Evolutionary conservation across 108 stramenopile species (phyloP).

Genomic region (Pelagomonas calceolata): DNA sequence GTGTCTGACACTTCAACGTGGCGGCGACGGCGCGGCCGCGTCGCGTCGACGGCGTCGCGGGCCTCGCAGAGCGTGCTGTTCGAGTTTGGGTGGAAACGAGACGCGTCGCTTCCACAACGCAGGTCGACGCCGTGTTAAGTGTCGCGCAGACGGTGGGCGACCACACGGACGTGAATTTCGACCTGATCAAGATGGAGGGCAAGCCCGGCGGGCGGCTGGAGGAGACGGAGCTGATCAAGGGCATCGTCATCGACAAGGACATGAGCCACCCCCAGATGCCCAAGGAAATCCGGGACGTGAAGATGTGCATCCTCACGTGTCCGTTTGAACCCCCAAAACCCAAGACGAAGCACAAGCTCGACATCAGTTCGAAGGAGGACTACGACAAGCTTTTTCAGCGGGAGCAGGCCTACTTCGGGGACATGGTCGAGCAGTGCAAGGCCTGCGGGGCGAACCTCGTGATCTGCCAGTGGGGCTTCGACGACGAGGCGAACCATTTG

Average conservation of each 20-base stretch:
- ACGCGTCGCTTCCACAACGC: no score
- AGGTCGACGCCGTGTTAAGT: constrained; percentile 81
- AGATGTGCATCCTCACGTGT: constrained; percentile 91
- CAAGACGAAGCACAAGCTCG: constrained; percentile 99
- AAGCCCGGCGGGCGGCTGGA: constrained; percentile 92
- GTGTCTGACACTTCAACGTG: no score
- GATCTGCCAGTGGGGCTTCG: constrained; percentile 99
- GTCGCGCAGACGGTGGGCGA: constrained; percentile 97
- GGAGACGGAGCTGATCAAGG: constrained; percentile 91
- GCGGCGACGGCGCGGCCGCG: no score
- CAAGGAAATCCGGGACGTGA: constrained; percentile 77
- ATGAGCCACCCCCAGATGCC: constrained; percentile 95
- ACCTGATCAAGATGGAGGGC: constrained; percentile 99
- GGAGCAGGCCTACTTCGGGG: constrained; percentile 90
- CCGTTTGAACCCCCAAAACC: constrained; percentile 99
- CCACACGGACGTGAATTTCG: constrained; percentile 94
- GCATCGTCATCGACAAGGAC: constrained; percentile 97
- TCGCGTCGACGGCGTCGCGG: no score
- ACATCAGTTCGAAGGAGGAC: constrained; percentile 87
- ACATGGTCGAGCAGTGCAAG: constrained; percentile 96
- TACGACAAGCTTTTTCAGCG: constrained; percentile 83
- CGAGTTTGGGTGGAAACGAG: not conserved
- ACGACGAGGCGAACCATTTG: constrained; percentile 97
- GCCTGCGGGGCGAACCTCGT: constrained; percentile 90
- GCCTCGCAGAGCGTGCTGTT: no score